Evolutionary conservation across 2,329 filamentous ascomycete species (phyloP), one percentile per base, ranked within the genome.

Genomic region (Rutstroemia sydowiana): DNA sequence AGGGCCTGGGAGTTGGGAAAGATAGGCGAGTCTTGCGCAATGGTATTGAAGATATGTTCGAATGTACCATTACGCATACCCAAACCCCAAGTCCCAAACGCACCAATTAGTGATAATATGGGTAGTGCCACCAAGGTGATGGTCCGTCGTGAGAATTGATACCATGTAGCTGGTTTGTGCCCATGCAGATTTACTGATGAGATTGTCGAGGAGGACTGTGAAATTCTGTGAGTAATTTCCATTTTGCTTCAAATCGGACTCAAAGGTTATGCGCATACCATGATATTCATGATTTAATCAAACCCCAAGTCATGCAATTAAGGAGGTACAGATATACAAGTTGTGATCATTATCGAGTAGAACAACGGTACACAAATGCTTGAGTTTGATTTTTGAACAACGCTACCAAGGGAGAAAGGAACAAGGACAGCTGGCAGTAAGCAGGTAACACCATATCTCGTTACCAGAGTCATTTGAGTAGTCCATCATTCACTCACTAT

Each of bases 31-130:
- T 54, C 52, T 20, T 55, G 39, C 3, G n/a, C 26, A 2, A 58
- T 18, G 10, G 61, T 21, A 2, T 14, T 51, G 13, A 28, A 26
- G 32, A 64, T 52, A 5, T 23, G 20, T 30, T 51, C 42, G 28
- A 62, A 57, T n/a, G 55, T 57, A 1, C 61, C 62, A 53, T 64
- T 63, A 9, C n/a, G 18, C 7, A 18, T 23, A 13, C 46, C 52
- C 1, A 64, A 53, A 11, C 32, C 21, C 40, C 45, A 55, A 14
- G 60, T 61, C 16, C 52, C 53, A 21, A 51, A 59, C 2, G 37
- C 26, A 1, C 59, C 62, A 2, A 52, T 5, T 2, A 61, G 23
- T 2, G 57, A 60, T 14, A 64, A 47, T 6, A 61, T 5, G 8
- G 61, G 62, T 1, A 64, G 55, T 20, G 48, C 4, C 10, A 58